Evolutionary conservation across 257 asterid species (phyloP), one percentile per base, ranked within the genome.

Genomic region (Penstemon barbatus): DNA sequence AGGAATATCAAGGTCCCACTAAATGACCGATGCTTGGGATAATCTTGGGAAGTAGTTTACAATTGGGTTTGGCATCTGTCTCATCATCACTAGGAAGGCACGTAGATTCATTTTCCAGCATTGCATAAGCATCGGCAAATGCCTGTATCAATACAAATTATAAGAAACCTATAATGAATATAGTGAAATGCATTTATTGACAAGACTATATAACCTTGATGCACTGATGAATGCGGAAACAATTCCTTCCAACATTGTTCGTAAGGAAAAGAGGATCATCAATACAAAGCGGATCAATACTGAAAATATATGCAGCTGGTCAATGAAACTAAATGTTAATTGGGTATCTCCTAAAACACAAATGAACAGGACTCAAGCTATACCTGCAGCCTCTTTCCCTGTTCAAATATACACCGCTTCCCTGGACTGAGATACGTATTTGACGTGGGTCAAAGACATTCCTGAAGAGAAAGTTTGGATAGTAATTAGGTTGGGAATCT

Each of bases 201-300:
- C 63, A 73, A 69, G 61, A 73, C 56, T 54, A 63, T 59, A 87
- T 61, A 51, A 93, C 99, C 99, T 94, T 94, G 80, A 94, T 86
- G 74, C 99, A 94, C 82, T 94, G 99, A 85, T 94, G 97, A 77
- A 94, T 85, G 65, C 99, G 97, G 65, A 94, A 94, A 84, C 99
- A 94, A 78, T 94, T 94, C 80, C 97, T 80, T 78, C 99, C 99
- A 67, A 91, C 99, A 77, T 94, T 94, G 81, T 94, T 89, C 63
- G 97, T 77, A 37, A 91, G 83, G 73, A 83, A 85, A 52, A 94
- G 93, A 78, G 99, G 99, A 81, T 94, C 99, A 41, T 87, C 97
- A 57, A 94, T 89, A 78, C 79, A 91, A 59, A 94, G 90, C 74
- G 99, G 99, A 81, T 94, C 99, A 15, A 94, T 91, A 77, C 97